phyloP scores from a whole-genome alignment of 2,329 filamentous ascomycete genomes.

The Sporothrix inflata region DNA sequence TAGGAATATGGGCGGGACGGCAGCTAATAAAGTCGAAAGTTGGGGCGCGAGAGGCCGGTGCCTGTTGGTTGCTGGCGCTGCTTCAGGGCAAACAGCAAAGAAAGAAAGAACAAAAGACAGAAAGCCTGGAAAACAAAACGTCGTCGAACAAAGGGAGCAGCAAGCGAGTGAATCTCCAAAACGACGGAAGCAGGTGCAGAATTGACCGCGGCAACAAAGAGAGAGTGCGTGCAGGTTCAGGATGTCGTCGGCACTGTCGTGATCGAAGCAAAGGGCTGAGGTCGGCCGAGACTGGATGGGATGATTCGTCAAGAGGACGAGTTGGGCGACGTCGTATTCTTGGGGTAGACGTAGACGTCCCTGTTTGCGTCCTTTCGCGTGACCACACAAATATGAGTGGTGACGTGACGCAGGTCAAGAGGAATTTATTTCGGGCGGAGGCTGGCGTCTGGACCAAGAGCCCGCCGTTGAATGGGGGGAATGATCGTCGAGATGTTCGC shows the following conservation, averaged over 20 bases:
- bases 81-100: too few species aligned
- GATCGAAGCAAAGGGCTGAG: not conserved
- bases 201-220: slow-evolving; percentile 4
- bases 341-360: not conserved
- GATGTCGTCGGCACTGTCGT: slow-evolving; percentile 4
- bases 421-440: not conserved
- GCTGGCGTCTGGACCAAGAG: not conserved
- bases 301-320: not conserved
- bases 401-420: slow-evolving; percentile 23
- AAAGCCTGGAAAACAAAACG: not conserved
- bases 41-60: slow-evolving; percentile 6
- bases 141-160: slow-evolving; percentile 22
- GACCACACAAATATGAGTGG: not conserved
- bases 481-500: slow-evolving; percentile 10
- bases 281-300: not conserved
- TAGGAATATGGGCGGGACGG: not conserved
- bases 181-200: slow-evolving; percentile 2
- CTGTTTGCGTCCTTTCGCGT: not conserved
- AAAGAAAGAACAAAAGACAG: not conserved
- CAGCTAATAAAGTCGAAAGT: slow-evolving; percentile 9
- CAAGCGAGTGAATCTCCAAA: slow-evolving; percentile 19
- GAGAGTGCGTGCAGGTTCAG: not conserved
- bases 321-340: not conserved
- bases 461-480: not conserved
- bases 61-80: slow-evolving; percentile 11